Base-by-base conservation (phyloP, 306 rosid genomes). In the Morella rubra region DNA sequence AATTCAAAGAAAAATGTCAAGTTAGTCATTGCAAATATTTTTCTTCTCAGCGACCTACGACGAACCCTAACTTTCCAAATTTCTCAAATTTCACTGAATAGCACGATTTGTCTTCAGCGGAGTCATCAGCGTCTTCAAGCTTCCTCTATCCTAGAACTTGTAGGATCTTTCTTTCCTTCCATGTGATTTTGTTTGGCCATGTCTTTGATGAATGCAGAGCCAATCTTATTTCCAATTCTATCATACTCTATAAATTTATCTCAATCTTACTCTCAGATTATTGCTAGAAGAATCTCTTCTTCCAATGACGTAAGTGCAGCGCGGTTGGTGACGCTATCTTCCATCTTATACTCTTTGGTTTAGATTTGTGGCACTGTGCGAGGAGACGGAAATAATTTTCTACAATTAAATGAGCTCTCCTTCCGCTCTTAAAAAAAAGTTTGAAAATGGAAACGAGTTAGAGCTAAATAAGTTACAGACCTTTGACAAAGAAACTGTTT, bases 101-200 rank as follows among this genome's bases (percentile, higher is more conserved):
- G n/a, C n/a, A n/a, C n/a, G n/a, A n/a, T n/a, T n/a, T n/a, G n/a
- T n/a, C n/a, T n/a, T n/a, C n/a, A n/a, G n/a, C n/a, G n/a, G n/a
- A n/a, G n/a, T n/a, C n/a, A n/a, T n/a, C n/a, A n/a, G n/a, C n/a
- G n/a, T n/a, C n/a, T n/a, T n/a, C n/a, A n/a, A n/a, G n/a, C n/a
- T n/a, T n/a, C n/a, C n/a, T n/a, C n/a, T 86, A 69, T 86, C 88
- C 32, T 80, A 85, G 90, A 83, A 83, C 79, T 83, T n/a, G 62
- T 85, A 84, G 91, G 95, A 87, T 89, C 98, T 85, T 83, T 86
- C 92, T 85, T 80, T 81, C 96, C 90, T 70, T 86, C 88, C 90
- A 3, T 81, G 83, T 83, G 80, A 78, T 76, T 84, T 85, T 84
- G 74, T 84, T 91, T 84, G 76, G 53, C 73, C 83, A 56, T 79